Conservation (phyloP, 306 rosid species). For the Dicorynia guianensis region DNA sequence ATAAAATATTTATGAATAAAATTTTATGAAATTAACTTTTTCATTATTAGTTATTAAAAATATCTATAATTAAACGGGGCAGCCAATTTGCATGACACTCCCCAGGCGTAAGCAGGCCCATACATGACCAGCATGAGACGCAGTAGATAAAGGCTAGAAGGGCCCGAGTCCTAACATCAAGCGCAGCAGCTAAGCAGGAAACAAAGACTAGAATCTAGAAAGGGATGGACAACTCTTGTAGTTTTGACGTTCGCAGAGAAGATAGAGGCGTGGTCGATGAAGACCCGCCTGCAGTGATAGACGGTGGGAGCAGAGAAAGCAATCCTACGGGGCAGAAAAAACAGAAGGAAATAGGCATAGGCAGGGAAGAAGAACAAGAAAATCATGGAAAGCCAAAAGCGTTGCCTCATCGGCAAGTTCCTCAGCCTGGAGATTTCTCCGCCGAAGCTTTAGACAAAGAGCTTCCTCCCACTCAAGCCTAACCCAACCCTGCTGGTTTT, state of each 20-base stretch:
- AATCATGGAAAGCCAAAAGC: neutral
- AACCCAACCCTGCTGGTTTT: neutral
- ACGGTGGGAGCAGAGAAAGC: neutral
- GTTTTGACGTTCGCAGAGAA: neutral
- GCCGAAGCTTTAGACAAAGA: neutral
- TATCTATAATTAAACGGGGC: neutral
- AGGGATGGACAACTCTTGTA: neutral
- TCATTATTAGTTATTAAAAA: no score
- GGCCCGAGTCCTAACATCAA: neutral
- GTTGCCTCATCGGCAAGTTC: conserved; percentile 29
- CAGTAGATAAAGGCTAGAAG: neutral
- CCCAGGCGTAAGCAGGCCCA: neutral
- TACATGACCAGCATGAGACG: neutral
- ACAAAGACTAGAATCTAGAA: neutral
- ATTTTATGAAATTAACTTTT: no score
- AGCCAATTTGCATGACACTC: neutral
- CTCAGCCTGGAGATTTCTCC: conserved; percentile 22
- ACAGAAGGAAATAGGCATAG: neutral
- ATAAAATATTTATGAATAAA: no score
- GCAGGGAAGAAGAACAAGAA: neutral
- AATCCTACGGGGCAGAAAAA: neutral
- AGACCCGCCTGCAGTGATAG: neutral
- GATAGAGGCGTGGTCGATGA: conserved; percentile 11
- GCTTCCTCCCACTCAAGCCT: conserved; percentile 9
- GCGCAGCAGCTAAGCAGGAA: neutral